phyloP scores from a whole-genome alignment of 768 basidiomycete species.

The Tylopilus vinaceipallidus region DNA sequence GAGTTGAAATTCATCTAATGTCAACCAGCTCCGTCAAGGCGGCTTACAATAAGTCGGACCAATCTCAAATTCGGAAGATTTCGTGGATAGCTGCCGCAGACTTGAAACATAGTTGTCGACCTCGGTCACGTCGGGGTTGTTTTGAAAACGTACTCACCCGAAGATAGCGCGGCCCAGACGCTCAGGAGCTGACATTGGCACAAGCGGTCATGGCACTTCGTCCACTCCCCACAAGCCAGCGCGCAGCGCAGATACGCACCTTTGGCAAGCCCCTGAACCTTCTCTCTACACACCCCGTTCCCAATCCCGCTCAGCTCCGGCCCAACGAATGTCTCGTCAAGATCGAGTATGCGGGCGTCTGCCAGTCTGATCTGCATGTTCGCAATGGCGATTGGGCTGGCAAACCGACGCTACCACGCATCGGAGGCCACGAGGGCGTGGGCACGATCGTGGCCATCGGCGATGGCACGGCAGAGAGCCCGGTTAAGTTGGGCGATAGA shows the following conservation, averaged over 20 bases:
- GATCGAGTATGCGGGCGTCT: conserved; percentile 42
- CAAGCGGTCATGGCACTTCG: background rate
- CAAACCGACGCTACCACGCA: conserved; percentile 29
- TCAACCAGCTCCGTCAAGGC: too few species aligned
- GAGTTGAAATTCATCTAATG: background rate
- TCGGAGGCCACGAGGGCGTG: conserved; percentile 49
- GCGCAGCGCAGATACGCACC: conserved; percentile 23
- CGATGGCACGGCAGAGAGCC: conserved; percentile 28
- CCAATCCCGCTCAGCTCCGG: conserved; percentile 11
- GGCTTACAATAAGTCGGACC: too few species aligned
- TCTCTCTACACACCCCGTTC: conserved; percentile 18
- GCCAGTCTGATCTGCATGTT: conserved; percentile 42
- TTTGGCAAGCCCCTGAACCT: conserved; percentile 13
- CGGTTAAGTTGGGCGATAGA: conserved; percentile 36
- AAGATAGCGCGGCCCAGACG: too few species aligned
- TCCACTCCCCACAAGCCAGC: conserved; percentile 22
- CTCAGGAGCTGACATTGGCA: background rate
- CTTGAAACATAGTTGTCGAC: too few species aligned
- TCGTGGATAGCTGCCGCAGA: too few species aligned
- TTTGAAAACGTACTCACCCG: too few species aligned
- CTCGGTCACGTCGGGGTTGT: too few species aligned
- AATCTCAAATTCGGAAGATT: too few species aligned
- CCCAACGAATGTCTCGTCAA: conserved; percentile 38
- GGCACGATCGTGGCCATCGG: conserved; percentile 46
- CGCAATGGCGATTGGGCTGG: conserved; percentile 38